Base-by-base conservation (phyloP, 495 filamentous ascomycete species). In the Aspergillus coremiiformis region DNA sequence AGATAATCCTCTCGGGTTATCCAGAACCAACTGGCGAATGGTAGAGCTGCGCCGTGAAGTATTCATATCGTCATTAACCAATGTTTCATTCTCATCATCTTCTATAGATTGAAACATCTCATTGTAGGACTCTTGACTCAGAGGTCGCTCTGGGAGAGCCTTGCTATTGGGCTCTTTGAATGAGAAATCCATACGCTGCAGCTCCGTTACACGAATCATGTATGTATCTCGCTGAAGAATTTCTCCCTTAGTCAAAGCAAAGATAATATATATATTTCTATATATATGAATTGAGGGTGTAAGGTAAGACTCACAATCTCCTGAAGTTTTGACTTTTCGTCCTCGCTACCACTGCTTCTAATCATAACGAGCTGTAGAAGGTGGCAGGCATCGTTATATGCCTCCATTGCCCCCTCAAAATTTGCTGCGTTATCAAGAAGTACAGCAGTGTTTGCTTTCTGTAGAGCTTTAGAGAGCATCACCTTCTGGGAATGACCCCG, bases 361-460 rank as follows among this genome's bases (percentile, higher is more conserved):
- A 79, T 64, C 80, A 97, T 86, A n/a, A 96, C 91, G 56, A 89
- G 78, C 57, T 89, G 84, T 22, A 98, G 71, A 56, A 97, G 70
- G 20, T 78, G 74, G 59, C 94, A 95, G 5, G 92, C 91, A 69
- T 97, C 94, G 15, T 75, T 77, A 63, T 98, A 98, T 21, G 93
- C 90, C 59, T 89, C 81, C 72, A 93, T 85, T 24, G 93, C 93
- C 21, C 90, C 90, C 64, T 93, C 89, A 57, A 91, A 86, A 65
- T 96, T 95, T 59, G 91, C 86, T 4, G 89, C 90, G 73, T 95
- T 94, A 66, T 98, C 93, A 26, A 97, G 80, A 49, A 94, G 77
- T 14, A 98, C 93, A 7, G 93, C 93, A 20, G 88, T 93, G 58
- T 96, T 95, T 32, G 93, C 93, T 68, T 96, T 96, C 59, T 94